phyloP scores from a whole-genome alignment of 73 alveolate species.

The Paramecium octaurelia region DNA sequence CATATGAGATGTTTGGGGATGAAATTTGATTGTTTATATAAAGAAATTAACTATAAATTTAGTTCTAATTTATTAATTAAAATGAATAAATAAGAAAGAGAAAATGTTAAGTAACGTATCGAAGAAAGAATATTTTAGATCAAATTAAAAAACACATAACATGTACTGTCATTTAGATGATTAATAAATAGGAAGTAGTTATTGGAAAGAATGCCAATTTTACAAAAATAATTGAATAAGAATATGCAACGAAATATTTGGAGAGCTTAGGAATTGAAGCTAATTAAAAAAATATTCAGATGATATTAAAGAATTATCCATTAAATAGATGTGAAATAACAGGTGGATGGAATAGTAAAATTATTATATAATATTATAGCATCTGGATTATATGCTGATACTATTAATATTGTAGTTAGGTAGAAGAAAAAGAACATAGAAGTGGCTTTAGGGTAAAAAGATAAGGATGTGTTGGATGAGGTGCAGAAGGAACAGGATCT shows the following conservation, averaged over 20 bases:
- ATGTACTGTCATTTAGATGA: neutral
- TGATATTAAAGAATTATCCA: slow-evolving; percentile 35
- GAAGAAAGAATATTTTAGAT: slow-evolving; percentile 42
- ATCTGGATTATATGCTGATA: slow-evolving; percentile 51
- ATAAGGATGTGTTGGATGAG: slow-evolving; percentile 4
- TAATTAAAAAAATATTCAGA: neutral
- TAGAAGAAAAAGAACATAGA: neutral
- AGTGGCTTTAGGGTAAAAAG: neutral
- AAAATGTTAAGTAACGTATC: slow-evolving; percentile 1
- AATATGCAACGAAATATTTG: slow-evolving; percentile 44
- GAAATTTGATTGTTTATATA: neutral
- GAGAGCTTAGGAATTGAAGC: slow-evolving; percentile 49
- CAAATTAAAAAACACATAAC: slow-evolving; percentile 40
- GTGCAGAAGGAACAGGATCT: neutral
- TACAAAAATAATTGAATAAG: slow-evolving; percentile 36
- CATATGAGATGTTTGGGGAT: neutral
- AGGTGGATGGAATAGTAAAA: slow-evolving; percentile 47
- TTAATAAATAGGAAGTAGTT: neutral
- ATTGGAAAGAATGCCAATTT: slow-evolving; percentile 39
- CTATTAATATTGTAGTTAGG: slow-evolving; percentile 24
- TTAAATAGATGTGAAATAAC: slow-evolving; percentile 27
- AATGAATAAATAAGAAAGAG: slow-evolving; percentile 50
- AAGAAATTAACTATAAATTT: neutral
- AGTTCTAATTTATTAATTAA: neutral
- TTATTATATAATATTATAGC: neutral